Conservation (phyloP, 495 filamentous ascomycete species). For the Penicillium arizonense region DNA sequence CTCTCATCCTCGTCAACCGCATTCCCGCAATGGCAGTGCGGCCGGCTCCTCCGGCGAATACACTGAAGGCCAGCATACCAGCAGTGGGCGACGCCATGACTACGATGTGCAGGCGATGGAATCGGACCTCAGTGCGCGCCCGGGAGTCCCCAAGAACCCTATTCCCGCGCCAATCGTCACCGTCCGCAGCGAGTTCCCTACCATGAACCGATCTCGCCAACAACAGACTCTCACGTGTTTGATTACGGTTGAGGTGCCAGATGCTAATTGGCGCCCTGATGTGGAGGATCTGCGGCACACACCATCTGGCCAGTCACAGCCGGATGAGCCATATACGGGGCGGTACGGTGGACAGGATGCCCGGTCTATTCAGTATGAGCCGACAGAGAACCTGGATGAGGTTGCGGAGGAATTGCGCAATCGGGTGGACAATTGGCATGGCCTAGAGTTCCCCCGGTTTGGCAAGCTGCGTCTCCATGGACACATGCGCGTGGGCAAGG, state of each 20-base stretch:
- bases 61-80: slow-evolving; percentile 55
- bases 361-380: slow-evolving; percentile 40
- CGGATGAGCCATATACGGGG: slow-evolving; percentile 40
- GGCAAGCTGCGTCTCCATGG: slow-evolving; percentile 92
- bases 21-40: slow-evolving; percentile 71
- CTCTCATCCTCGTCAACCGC: slow-evolving; percentile 45
- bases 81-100: slow-evolving; percentile 70
- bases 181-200: slow-evolving; percentile 95
- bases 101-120: slow-evolving; percentile 98
- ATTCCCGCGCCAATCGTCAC: slow-evolving; percentile 90
- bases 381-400: slow-evolving; percentile 69
- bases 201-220: slow-evolving; percentile 84
- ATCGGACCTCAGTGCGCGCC: slow-evolving; percentile 71
- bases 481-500: slow-evolving; percentile 91
- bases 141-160: slow-evolving; percentile 72
- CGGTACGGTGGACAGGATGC: slow-evolving; percentile 33
- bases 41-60: slow-evolving; percentile 76
- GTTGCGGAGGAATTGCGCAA: slow-evolving; percentile 83
- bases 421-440: slow-evolving; percentile 98
- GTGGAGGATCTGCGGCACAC: slow-evolving; percentile 74
- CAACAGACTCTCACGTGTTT: slow-evolving; percentile 95
- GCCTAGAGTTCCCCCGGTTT: slow-evolving; percentile 91
- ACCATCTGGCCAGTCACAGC: slow-evolving; percentile 54
- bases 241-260: slow-evolving; percentile 90
- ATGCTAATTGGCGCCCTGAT: slow-evolving; percentile 86